Base-by-base conservation (phyloP, 176 grass and related monocot genomes). In the Juncus effusus region DNA sequence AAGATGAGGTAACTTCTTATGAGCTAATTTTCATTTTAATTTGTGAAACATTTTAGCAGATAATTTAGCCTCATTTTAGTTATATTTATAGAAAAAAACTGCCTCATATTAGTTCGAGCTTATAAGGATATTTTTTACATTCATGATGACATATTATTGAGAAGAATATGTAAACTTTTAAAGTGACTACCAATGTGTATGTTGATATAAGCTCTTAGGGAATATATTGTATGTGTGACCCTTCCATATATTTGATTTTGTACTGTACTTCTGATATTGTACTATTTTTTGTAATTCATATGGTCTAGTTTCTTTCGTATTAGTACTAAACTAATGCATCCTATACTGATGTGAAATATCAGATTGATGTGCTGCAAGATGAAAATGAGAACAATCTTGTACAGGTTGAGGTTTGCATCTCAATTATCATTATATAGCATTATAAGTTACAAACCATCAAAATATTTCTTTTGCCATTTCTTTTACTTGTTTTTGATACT, bases 1-100 rank as follows among this genome's bases (percentile, higher is more conserved):
- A 89, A 62, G 82, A 89, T 73, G 93, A 97, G 85, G 93, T 92
- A 92, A 84, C 54, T 65, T 61, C 28, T 73, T 64, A 38, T 69
- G 54, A n/a, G n/a, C n/a, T n/a, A n/a, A n/a, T n/a, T n/a, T n/a
- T n/a, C n/a, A n/a, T n/a, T n/a, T n/a, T n/a, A n/a, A n/a, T n/a
- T n/a, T n/a, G n/a, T n/a, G n/a, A n/a, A n/a, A n/a, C n/a, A n/a
- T n/a, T n/a, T 81, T 36, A 69, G 45, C 59, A 16, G 37, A 59
- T 63, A 42, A 52, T 62, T 19, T 70, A 10, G 68, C 13, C 16
- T 72, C 14, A 15, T 59, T 56, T 16, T 41, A 6, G 28, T 42
- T 12, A n/a, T 59, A 6, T n/a, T n/a, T n/a, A n/a, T n/a, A n/a
- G n/a, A n/a, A n/a, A n/a, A n/a, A n/a, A n/a, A n/a, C n/a, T n/a